These are phyloP conservation scores for Martensiomyces pterosporus DNA, from an alignment of 192 early-diverging fungal species.

Conservation along the genomic window DNA sequence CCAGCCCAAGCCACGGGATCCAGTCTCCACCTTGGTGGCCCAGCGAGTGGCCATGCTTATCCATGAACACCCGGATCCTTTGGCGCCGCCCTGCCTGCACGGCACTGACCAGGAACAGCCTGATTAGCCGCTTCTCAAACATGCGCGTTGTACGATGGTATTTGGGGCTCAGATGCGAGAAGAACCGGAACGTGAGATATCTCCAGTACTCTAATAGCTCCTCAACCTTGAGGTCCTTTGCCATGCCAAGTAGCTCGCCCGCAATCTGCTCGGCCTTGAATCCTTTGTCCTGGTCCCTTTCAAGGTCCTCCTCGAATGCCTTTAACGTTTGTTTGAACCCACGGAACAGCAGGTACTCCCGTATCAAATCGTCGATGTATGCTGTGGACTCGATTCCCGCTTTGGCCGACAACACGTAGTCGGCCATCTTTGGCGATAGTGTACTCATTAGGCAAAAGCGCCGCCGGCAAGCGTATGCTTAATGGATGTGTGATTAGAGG, in stretches of 20 bases:
- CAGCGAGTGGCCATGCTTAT: slow-evolving; percentile 25
- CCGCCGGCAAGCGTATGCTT: too few relatives aligned
- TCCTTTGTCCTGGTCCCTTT: slow-evolving; percentile 41
- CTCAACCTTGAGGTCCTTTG: slow-evolving; percentile 13
- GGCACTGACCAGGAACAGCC: slow-evolving; percentile 44
- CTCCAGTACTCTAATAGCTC: slow-evolving; percentile 42
- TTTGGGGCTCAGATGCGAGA: slow-evolving; percentile 50
- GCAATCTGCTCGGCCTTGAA: slow-evolving; percentile 34
- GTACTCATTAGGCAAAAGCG: too few relatives aligned
- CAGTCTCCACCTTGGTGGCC: slow-evolving; percentile 49
- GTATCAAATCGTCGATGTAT: slow-evolving; percentile 46
- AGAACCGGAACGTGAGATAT: slow-evolving; percentile 44
- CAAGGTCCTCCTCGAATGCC: slow-evolving; percentile 35
- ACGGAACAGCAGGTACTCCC: slow-evolving; percentile 47
- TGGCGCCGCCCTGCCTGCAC: slow-evolving; percentile 11
- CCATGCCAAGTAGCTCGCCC: slow-evolving; percentile 40
- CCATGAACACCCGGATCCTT: slow-evolving; percentile 32
- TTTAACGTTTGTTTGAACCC: slow-evolving; percentile 39
- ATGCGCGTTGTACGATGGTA: slow-evolving; percentile 47
- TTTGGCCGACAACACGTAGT: slow-evolving; percentile 42
- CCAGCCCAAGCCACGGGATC: slow-evolving; percentile 49
- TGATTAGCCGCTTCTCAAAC: slow-evolving; percentile 50
- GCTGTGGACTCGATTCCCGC: slow-evolving; percentile 46
- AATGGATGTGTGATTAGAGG: too few relatives aligned
- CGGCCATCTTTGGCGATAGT: slow-evolving; percentile 19